Evolutionary conservation across 140 eudicot genomes (phyloP), one percentile per base, ranked within the genome.

Genomic region (Ambrosia hybrid): DNA sequence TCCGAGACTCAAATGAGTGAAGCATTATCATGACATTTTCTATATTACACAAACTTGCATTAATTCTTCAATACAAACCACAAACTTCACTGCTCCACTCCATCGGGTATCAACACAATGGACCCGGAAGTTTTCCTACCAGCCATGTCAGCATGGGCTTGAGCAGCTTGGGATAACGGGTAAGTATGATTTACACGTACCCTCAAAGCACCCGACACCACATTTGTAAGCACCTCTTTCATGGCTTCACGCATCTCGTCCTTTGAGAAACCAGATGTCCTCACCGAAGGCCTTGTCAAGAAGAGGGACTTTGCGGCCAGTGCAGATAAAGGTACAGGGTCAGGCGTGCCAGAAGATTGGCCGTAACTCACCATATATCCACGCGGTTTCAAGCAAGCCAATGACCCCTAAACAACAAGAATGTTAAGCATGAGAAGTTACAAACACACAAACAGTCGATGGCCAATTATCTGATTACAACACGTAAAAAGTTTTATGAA

Each of bases 281-380:
- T 81, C 51, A 92, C 14, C 2, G 88, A 66, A 37, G 96, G 96
- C 82, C 98, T 85, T 7, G 96, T 83, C 83, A 92, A 56, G 80
- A 81, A 85, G 17, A 89, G 73, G 30, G 92, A 87, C 67, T 92
- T 89, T 10, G 81, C 60, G 1, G 84, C 90, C 38, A 92, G 76
- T 51, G 85, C 83, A 14, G 90, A 78, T 80, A 89, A 61, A 62
- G 96, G 89, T 13, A 92, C 77, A 0, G 91, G 95, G 59, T 89
- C 95, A 17, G 92, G 92, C n/a, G 78, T 51, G 13, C 96, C 98
- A 39, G 98, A 87, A 66, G 96, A 92, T 81, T 89, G 98, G 9
- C 98, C 96, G 68, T 81, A 87, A 78, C 81, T 77, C 70, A 89
- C 89, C 96, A 92, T 83, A 84, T 85, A 89, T 52, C 98, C 98